Evolutionary conservation across 2,329 filamentous ascomycete genomes (phyloP), one percentile per base, ranked within the genome.

Genomic region (Microdochium trichocladiopsis): DNA sequence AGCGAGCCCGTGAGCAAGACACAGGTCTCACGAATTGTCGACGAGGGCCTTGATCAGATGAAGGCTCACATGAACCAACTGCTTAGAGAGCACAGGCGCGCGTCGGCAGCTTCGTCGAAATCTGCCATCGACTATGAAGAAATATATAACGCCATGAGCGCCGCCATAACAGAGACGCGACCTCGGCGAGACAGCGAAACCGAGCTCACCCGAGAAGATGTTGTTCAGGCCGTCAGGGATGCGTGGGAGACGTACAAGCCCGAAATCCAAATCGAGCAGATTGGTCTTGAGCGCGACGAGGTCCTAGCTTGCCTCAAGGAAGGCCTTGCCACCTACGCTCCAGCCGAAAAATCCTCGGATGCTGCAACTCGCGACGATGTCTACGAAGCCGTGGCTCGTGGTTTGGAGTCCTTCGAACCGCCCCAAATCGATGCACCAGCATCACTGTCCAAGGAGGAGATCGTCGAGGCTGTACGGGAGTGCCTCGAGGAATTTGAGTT

Each of bases 211-310:
- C 83, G 88, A 58, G 90, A 96, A 49, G 90, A 95, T 53, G 89
- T 97, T 33, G 80, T 97, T 2, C 80, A 88, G 25, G 91, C 92
- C 2, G 88, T 97, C 14, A 85, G 86, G 59, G 91, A 96, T 60
- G 93, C 92, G 1, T 95, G 91, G 83, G 93, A 96, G 64, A 89
- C 85, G 51, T 95, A 95, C 71, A 95, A 95, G 69, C 93, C 93
- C 1, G 90, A 96, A 61, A 90, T 96, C 50, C 87, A 95, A 60
- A 79, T 95, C 4, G 87, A 96, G 60, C 90, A 95, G 61, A 88
- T 95, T 56, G 93, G 92, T 2, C 75, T 97, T 1, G 93, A 96
- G 66, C 82, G 90, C 4, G 90, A 96, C 12, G 93, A 97, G 63
- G 88, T 97, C 48, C 75, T 97, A 14, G 84, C 87, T 37, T 95